Percentiles rank a stretch among this genome's conserved stretches.
These are phyloP conservation scores for Kwoniella pini DNA, from an alignment of 768 basidiomycete genomes.

Conservation along the genomic window DNA sequence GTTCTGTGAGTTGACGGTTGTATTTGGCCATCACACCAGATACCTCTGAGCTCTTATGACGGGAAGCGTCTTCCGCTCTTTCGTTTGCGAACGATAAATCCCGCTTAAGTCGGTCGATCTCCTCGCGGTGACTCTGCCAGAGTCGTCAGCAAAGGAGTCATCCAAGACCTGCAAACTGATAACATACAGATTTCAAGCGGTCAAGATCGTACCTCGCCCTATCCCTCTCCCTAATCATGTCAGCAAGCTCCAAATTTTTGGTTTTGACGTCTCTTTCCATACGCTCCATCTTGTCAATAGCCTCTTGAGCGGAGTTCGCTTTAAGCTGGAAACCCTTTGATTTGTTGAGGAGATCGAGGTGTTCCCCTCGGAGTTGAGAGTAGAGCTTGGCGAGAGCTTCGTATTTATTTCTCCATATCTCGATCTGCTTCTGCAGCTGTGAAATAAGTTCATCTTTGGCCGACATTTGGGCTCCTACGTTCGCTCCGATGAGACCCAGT, in stretches of 20 bases:
- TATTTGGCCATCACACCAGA: conserved; percentile 85
- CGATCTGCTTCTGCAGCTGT: conserved; percentile 94
- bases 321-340: conserved; percentile 97
- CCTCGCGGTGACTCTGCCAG: conserved; percentile 79
- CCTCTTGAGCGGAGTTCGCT: conserved; percentile 96
- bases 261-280: conserved; percentile 98
- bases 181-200: conserved; percentile 71
- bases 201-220: conserved; percentile 94
- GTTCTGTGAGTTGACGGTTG: conserved; percentile 90
- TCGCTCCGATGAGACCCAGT: conserved; percentile 69
- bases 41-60: conserved; percentile 90
- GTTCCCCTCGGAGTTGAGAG: conserved; percentile 95
- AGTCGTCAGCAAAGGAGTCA: background rate
- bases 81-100: conserved; percentile 95
- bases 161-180: background rate
- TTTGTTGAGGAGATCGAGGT: conserved; percentile 93
- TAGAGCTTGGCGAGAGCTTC: conserved; percentile 97
- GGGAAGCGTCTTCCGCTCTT: conserved; percentile 89
- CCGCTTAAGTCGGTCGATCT: conserved; percentile 84
- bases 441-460: conserved; percentile 95
- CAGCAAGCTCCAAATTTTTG: conserved; percentile 97
- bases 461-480: conserved; percentile 78
- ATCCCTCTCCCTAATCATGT: conserved; percentile 98
- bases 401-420: conserved; percentile 96
- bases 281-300: conserved; percentile 95